These are phyloP conservation scores for Solanum megistacrolobum DNA, from an alignment of 257 asterid species.

Conservation along the genomic window DNA sequence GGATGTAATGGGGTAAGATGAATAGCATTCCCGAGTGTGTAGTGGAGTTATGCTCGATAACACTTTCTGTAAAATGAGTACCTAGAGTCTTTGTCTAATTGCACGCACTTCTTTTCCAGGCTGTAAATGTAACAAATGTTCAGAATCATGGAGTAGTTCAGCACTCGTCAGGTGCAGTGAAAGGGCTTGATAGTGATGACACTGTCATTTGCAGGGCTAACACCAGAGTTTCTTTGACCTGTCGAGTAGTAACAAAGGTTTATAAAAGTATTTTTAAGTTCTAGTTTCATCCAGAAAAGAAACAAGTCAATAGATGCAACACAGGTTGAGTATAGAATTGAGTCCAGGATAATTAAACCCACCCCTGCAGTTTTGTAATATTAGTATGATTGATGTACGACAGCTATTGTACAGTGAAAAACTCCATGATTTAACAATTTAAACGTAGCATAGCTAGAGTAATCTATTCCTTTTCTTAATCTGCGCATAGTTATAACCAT, in stretches of 20 bases:
- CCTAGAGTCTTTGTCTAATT: neutral
- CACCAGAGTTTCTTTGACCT: conserved; percentile 78
- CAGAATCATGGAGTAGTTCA: conserved; percentile 7
- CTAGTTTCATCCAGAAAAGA: conserved; percentile 2
- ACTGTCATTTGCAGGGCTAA: conserved; percentile 43
- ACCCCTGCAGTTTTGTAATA: neutral
- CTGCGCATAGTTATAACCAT: neutral
- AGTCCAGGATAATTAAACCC: neutral
- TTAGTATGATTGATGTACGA: neutral
- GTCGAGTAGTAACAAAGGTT: conserved; percentile 67
- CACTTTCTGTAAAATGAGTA: neutral
- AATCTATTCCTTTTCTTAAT: neutral
- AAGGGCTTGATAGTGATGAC: conserved; percentile 11
- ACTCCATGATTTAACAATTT: neutral
- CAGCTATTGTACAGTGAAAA: neutral
- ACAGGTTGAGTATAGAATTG: neutral
- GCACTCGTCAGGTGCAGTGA: conserved; percentile 11
- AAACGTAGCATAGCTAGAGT: neutral
- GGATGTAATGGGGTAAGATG: conserved; percentile 43
- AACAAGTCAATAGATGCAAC: neutral
- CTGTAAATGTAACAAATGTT: conserved; percentile 32
- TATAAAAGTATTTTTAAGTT: conserved; percentile 52
- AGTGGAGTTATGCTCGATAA: neutral
- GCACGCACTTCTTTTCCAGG: conserved; percentile 24
- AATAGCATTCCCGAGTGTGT: neutral